Base-by-base conservation (phyloP, 2,329 filamentous ascomycete species). In the Fusarium sororula region DNA sequence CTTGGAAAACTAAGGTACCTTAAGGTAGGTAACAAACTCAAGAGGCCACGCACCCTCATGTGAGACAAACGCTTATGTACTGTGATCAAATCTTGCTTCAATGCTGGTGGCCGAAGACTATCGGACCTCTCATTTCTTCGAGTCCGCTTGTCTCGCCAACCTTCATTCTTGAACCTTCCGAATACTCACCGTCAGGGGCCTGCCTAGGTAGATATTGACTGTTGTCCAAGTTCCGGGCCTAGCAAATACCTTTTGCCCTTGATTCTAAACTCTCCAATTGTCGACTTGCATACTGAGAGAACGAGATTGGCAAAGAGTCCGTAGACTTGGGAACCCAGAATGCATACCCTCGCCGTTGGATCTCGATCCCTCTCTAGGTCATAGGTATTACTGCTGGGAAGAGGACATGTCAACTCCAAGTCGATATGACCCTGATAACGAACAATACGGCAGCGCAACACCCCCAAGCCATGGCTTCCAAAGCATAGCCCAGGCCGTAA, bases 1-100 rank as follows among this genome's bases (percentile, higher is more conserved):
- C 74, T 75, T 76, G 74, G 74, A 75, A 54, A 63, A 57, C 30
- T 15, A 35, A 35, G 32, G 14, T 35, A 35, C 32, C 32, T 35
- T 35, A 26, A 26, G 24, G 24, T 26, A 17, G 14, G 32, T 35
- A 35, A 20, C 39, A 42, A 51, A 58, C 30, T 24, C 17, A 50
- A 47, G 58, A 60, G 45, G 42, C 37, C 42, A 51, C 54, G 20
- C 53, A 35, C n/a, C 38, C 56, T 61, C 53, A 61, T 47, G 30
- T 54, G 48, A 61, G 44, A 65, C 58, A 65, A 47, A 55, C 30
- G 24, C n/a, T 35, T 39, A n/a, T 28, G 45, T 28, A 44, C 48
- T 32, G 30, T 50, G n/a, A 51, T 58, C 42, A 56, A 32, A 32
- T n/a, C 39, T 56, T 56, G 55, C 26, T 20, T 72, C 59, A 24